Evolutionary conservation across 2,329 filamentous ascomycete species (phyloP).

Genomic region (Ophiostoma australiae): DNA sequence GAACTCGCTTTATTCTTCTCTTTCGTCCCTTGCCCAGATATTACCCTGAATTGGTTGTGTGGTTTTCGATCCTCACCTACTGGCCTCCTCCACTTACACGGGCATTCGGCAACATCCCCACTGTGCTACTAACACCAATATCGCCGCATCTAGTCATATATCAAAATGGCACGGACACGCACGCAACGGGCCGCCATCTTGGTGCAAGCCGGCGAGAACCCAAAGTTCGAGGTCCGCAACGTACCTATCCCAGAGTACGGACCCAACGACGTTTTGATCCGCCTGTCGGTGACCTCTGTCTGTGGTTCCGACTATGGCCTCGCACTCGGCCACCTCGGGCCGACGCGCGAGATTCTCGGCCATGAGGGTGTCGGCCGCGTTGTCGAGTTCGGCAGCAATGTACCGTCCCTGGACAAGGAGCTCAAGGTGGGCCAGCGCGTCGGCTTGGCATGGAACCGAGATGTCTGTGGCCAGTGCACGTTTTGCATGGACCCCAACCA

Average conservation of each 20-base stretch:
- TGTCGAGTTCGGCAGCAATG: slow-evolving; percentile 36
- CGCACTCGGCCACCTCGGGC: slow-evolving; percentile 38
- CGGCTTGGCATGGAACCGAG: slow-evolving; percentile 39
- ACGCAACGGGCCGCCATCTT: not conserved
- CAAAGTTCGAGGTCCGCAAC: slow-evolving; percentile 29
- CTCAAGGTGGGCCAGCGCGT: slow-evolving; percentile 36
- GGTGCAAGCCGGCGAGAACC: slow-evolving; percentile 19
- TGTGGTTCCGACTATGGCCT: slow-evolving; percentile 40
- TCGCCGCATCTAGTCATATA: not conserved
- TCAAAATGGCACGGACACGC: not conserved
- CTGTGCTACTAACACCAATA: not conserved
- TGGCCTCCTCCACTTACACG: not conserved
- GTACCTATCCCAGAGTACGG: slow-evolving; percentile 31
- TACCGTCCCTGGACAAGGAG: slow-evolving; percentile 29
- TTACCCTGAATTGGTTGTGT: not conserved
- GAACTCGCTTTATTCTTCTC: no score
- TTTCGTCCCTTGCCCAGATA: not conserved
- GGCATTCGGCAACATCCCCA: not conserved
- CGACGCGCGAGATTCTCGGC: slow-evolving; percentile 36
- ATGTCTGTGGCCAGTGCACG: slow-evolving; percentile 36
- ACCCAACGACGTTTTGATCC: slow-evolving; percentile 36
- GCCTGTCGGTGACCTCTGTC: slow-evolving; percentile 36
- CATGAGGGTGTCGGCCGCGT: slow-evolving; percentile 44
- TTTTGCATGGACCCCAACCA: slow-evolving; percentile 30
- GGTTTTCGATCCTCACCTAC: not conserved